Conservation (phyloP, 1,139 yeast species). For the Kluyveromyces sp. region DNA sequence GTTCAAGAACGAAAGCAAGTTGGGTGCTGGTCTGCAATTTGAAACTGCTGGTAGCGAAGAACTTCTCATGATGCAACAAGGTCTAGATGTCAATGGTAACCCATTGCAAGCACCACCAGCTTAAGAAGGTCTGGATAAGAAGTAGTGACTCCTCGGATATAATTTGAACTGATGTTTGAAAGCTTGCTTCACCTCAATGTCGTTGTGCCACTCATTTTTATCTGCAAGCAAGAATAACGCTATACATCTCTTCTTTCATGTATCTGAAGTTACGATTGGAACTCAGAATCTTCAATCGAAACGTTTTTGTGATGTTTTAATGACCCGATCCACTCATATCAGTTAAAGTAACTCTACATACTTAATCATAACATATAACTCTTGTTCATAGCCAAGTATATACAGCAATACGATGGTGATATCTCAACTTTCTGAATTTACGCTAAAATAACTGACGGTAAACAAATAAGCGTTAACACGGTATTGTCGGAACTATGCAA, state of each 20-base stretch:
- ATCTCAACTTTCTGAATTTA: neutral
- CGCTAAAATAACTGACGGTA: too few relatives aligned
- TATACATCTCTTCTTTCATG: neutral
- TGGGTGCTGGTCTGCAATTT: constrained; percentile 92
- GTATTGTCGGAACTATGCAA: neutral
- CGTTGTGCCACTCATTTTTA: too few relatives aligned
- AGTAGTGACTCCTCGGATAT: neutral
- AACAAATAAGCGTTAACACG: neutral
- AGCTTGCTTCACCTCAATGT: too few relatives aligned
- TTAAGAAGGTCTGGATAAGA: neutral
- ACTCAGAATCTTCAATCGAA: constrained; percentile 7
- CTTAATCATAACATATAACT: constrained; percentile 5
- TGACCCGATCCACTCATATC: constrained; percentile 8
- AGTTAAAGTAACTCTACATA: constrained; percentile 4
- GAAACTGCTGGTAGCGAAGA: constrained; percentile 94
- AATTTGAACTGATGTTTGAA: too few relatives aligned
- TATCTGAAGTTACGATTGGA: constrained; percentile 1
- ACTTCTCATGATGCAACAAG: constrained; percentile 68
- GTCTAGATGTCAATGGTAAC: constrained; percentile 77
- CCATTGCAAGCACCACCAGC: constrained; percentile 52
- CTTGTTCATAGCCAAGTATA: constrained; percentile 9
- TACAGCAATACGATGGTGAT: constrained; percentile 7
- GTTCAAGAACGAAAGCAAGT: constrained; percentile 68
- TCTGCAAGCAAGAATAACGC: neutral
- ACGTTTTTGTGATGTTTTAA: constrained; percentile 10